Percentiles rank a stretch among this genome's conserved stretches.
Evolutionary conservation across 495 filamentous ascomycete genomes (phyloP).

Genomic region (Annulohypoxylon nitens): DNA sequence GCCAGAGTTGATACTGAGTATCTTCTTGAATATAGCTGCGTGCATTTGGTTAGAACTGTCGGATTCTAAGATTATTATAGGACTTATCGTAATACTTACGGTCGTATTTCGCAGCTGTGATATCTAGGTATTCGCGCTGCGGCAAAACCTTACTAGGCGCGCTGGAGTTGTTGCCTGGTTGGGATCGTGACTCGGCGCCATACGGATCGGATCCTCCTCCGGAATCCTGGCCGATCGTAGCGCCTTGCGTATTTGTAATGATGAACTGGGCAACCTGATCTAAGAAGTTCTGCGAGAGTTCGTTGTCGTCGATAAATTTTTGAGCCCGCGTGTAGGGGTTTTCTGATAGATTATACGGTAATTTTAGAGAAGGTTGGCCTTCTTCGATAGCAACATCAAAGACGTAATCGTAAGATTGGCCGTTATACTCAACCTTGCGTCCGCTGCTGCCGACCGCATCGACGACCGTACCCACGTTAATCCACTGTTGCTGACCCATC

Average conservation of each 20-base stretch:
- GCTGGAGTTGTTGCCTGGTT: conserved; percentile 68
- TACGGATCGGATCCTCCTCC: conserved; percentile 73
- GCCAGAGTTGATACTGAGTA: conserved; percentile 76
- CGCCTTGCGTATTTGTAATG: conserved; percentile 86
- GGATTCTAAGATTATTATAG: conserved; percentile 28
- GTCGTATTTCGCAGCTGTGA: conserved; percentile 62
- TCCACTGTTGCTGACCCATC: conserved; percentile 71
- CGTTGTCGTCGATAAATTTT: conserved; percentile 92
- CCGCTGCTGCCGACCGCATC: conserved; percentile 87
- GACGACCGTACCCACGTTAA: conserved; percentile 92
- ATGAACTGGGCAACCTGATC: conserved; percentile 98
- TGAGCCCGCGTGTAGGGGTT: conserved; percentile 94
- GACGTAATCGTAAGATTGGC: conserved; percentile 96
- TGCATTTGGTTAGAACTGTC: conserved; percentile 54
- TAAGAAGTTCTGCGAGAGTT: conserved; percentile 88
- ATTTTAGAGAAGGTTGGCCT: conserved; percentile 90
- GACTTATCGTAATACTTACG: conserved; percentile 41
- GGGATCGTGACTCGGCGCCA: conserved; percentile 82
- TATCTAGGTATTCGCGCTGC: conserved; percentile 86
- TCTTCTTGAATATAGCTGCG: conserved; percentile 77
- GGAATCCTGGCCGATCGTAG: conserved; percentile 73
- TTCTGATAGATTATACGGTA: conserved; percentile 92
- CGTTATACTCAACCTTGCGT: conserved; percentile 75
- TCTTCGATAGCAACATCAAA: conserved; percentile 99
- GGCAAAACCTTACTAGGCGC: conserved; percentile 73